Evolutionary conservation across 2,329 filamentous ascomycete genomes (phyloP).

Genomic region (Pseudodiploospora longispora): DNA sequence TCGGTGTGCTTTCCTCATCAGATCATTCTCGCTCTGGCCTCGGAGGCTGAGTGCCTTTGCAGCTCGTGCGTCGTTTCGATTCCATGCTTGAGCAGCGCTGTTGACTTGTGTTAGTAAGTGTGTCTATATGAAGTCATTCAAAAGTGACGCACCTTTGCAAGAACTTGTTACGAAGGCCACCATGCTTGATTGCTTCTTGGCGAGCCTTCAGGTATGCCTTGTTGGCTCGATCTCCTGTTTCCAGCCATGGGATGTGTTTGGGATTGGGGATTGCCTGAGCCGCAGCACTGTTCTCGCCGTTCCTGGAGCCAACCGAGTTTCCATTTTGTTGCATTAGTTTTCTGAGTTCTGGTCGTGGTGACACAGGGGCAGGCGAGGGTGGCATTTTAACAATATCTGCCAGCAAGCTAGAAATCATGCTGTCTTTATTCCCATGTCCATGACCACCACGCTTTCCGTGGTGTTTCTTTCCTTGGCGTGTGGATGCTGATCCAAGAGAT

Average conservation of each 20-base stretch:
- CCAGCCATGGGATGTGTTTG: constrained; percentile 91
- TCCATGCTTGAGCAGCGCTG: constrained; percentile 96
- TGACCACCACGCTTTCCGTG: constrained; percentile 86
- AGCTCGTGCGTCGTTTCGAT: constrained; percentile 90
- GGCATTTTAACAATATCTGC: constrained; percentile 96
- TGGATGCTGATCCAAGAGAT: constrained; percentile 66
- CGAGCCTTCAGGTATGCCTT: constrained; percentile 92
- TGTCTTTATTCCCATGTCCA: constrained; percentile 62
- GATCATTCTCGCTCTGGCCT: constrained; percentile 91
- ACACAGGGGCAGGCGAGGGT: constrained; percentile 65
- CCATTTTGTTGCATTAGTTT: constrained; percentile 55
- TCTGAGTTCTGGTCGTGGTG: constrained; percentile 51
- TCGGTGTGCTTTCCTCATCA: constrained; percentile 94
- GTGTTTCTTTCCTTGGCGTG: constrained; percentile 80
- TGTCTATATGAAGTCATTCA: background rate
- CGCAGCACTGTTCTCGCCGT: constrained; percentile 69
- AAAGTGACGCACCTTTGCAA: constrained; percentile 64
- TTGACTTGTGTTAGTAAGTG: constrained; percentile 7
- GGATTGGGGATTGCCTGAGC: constrained; percentile 79
- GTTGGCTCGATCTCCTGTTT: constrained; percentile 85
- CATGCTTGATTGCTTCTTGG: constrained; percentile 94
- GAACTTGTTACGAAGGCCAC: constrained; percentile 93
- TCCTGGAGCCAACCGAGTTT: constrained; percentile 55
- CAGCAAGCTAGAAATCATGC: constrained; percentile 63
- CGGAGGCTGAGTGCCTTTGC: constrained; percentile 91